Evolutionary conservation across 2,329 filamentous ascomycete species (phyloP).

Genomic region (Dothistroma pini): DNA sequence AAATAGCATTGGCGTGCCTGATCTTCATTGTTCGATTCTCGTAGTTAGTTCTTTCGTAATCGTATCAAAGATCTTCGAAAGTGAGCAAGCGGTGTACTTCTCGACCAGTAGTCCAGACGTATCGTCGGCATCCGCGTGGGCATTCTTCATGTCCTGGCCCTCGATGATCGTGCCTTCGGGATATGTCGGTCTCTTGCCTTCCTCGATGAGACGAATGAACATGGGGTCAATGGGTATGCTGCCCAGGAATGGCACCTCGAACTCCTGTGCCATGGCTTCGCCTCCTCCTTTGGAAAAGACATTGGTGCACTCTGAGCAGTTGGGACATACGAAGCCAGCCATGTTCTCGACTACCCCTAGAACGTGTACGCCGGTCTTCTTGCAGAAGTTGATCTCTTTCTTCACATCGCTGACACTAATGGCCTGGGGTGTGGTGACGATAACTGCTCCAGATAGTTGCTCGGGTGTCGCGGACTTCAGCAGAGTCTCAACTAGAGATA

Average conservation of each 20-base stretch:
- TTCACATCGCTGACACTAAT: conserved; percentile 90
- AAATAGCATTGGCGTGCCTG: conserved; percentile 3
- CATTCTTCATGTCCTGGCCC: conserved; percentile 47
- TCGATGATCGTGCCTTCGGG: conserved; percentile 63
- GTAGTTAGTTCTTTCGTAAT: conserved; percentile 47
- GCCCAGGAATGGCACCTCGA: conserved; percentile 77
- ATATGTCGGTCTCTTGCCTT: conserved; percentile 62
- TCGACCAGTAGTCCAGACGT: conserved; percentile 55
- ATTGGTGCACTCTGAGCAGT: conserved; percentile 79
- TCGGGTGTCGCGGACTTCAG: conserved; percentile 47
- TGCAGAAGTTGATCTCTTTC: conserved; percentile 92
- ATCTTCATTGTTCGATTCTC: conserved; percentile 21
- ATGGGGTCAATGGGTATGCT: conserved; percentile 89
- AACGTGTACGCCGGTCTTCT: conserved; percentile 73
- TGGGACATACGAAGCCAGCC: conserved; percentile 81
- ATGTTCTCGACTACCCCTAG: conserved; percentile 97
- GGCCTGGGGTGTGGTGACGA: conserved; percentile 95
- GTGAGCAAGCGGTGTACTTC: conserved; percentile 69
- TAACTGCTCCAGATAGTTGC: conserved; percentile 79
- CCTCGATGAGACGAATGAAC: conserved; percentile 84
- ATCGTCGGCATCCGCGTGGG: conserved; percentile 26
- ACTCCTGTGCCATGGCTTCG: conserved; percentile 81
- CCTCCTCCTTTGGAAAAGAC: conserved; percentile 91
- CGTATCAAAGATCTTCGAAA: conserved; percentile 63
- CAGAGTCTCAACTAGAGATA: conserved; percentile 77